Evolutionary conservation across 1,139 yeast species (phyloP), one percentile per base, ranked within the genome.

Genomic region (Blastobotrys persicus): DNA sequence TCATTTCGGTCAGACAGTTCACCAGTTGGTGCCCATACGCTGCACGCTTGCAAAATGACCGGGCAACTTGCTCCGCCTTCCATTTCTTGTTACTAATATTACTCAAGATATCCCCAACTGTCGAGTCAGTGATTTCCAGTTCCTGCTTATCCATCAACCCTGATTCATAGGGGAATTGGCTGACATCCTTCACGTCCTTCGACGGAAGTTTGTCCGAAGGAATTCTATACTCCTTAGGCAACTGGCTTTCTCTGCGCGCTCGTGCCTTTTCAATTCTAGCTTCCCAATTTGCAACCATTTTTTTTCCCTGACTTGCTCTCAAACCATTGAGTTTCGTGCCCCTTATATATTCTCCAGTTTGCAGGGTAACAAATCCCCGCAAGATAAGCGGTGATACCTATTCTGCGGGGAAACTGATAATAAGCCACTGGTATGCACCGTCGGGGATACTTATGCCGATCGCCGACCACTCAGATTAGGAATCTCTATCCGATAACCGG

Each of bases 1-100:
- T 72, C 48, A 81, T 72, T 41, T 81, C 83, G 72, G 79, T 68
- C 18, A 81, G 79, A 60, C 83, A 78, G 57, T 79, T 77, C 53
- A 83, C 41, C 54, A 80, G 64, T 58, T 81, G 82, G 55, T 81
- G 85, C 12, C 80, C 78, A 46, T 80, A 67, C 1, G 81, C 77
- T 2, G 85, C 81, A 51, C 58, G 85, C 70, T 55, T 77, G 78
- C 51, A 80, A 77, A 59, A 73, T 78, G 5, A 56, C 3, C 46
- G 49, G 3, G 55, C 58, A 13, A 46, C 52, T 4, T 42, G 35
- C 31, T 37, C 45, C 14, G 46, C 44, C 4, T 43, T 34, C 17
- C 38, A 48, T 6, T 34, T 12, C 12, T 14, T 11, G 16, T 34
- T 16, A 6, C 23, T 18, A 13, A 48, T 32, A 18, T 34, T 35